These are phyloP conservation scores for Medicago truncatula DNA, from an alignment of 306 rosid species.

Conservation along the genomic window DNA sequence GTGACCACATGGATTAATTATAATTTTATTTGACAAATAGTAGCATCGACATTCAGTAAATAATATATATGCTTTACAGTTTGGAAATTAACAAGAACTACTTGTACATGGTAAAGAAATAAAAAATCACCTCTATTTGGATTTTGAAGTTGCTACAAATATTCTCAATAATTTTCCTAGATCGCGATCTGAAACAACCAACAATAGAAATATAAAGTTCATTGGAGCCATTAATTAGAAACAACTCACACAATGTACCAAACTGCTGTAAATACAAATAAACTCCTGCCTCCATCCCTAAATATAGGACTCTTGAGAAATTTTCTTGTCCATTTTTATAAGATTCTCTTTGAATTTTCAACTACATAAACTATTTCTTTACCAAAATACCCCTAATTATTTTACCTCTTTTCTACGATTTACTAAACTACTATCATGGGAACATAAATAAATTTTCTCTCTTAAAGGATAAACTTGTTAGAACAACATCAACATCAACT, in stretches of 20 bases:
- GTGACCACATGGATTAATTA: conserved; percentile 5
- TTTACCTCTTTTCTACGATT: too few species aligned
- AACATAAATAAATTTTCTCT: too few species aligned
- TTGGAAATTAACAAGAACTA: conserved; percentile 23
- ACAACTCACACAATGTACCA: conserved; percentile 8
- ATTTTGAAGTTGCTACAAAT: conserved; percentile 70
- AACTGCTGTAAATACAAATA: conserved; percentile 22
- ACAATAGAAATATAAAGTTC: conserved; percentile 19
- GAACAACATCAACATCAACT: too few species aligned
- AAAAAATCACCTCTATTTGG: conserved; percentile 66
- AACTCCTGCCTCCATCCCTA: background rate
- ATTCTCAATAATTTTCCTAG: conserved; percentile 76
- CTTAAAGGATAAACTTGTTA: too few species aligned
- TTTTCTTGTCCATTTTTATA: too few species aligned
- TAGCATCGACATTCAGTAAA: conserved; percentile 8
- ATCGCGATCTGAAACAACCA: conserved; percentile 72
- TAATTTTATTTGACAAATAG: conserved; percentile 9
- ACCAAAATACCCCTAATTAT: too few species aligned
- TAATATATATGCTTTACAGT: conserved; percentile 1
- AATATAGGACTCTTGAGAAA: too few species aligned
- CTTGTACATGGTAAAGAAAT: conserved; percentile 15
- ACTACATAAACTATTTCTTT: too few species aligned
- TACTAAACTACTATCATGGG: too few species aligned
- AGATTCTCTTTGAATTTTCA: too few species aligned
- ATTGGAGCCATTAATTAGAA: conserved; percentile 37